Evolutionary conservation across 495 filamentous ascomycete species (phyloP), one percentile per base, ranked within the genome.

Genomic region (Trichoderma orchidacearum): DNA sequence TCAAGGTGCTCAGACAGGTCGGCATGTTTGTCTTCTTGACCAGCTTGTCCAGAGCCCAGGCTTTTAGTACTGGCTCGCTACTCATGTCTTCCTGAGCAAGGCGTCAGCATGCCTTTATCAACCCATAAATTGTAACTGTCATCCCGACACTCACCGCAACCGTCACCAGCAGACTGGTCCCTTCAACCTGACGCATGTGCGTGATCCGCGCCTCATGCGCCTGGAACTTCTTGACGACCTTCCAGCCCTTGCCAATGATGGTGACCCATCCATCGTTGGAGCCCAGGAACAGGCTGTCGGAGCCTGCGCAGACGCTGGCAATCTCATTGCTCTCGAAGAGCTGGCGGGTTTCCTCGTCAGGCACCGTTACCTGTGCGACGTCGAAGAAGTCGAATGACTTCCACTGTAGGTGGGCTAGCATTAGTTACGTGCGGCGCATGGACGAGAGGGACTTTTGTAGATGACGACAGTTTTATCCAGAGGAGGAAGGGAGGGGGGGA

Each of bases 331-430:
- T 70, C 56, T 72, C 69, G 65, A 74, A 68, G 70, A 73, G 66
- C 59, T 70, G 60, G 56, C 72, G 71, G 54, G 71, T 76, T 53
- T 76, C 76, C 52, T 87, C 86, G 68, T 90, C 86, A 54, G 86
- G 76, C 57, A 87, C 78, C 68, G 85, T 85, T 69, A 97, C 84
- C 62, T 85, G 83, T 59, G 84, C 81, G 67, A 95, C 89, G 69
- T 96, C 90, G 77, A 98, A 95, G 83, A 98, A 97, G 80, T 93
- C 90, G 76, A 98, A 97, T 54, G 87, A 83, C 87, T 95, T 95
- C 93, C 94, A 96, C 91, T 98, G 63, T n/a, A 17, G 36, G 17
- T 5, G 38, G 4, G 38, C 59, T 57, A 62, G 62, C 36, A n/a
- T n/a, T n/a, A 36, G 25, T n/a, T n/a, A n/a, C n/a, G n/a, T n/a